Evolutionary conservation across 1,284 basidiomycete species (phyloP).

Genomic region (Schizopora paradoxa): DNA sequence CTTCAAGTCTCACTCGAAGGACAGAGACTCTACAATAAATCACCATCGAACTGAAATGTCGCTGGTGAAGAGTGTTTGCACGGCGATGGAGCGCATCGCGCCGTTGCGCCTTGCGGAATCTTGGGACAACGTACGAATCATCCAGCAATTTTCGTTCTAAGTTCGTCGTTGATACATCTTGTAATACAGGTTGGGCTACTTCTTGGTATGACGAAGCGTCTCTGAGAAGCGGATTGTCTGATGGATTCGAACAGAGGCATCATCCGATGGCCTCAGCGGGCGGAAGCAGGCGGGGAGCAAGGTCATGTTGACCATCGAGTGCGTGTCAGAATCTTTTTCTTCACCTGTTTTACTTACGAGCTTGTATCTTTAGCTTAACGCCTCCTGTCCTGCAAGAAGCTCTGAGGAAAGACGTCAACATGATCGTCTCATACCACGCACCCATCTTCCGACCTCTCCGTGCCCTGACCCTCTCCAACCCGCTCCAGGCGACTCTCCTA

Average conservation of each 20-base stretch:
- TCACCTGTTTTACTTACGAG: conserved; percentile 11
- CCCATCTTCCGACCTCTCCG: conserved; percentile 82
- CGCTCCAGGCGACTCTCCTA: conserved; percentile 78
- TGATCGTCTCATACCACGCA: conserved; percentile 86
- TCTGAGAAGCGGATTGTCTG: no score
- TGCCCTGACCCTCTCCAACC: conserved; percentile 71
- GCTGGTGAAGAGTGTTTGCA: conserved; percentile 46
- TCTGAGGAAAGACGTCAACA: conserved; percentile 51
- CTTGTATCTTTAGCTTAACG: conserved; percentile 57
- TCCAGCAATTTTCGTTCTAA: no score
- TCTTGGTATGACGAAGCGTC: conserved; percentile 63
- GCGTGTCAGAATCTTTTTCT: conserved; percentile 26
- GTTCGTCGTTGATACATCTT: no score
- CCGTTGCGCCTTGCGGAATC: conserved; percentile 80
- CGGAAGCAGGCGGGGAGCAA: no score
- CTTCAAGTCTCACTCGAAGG: no score
- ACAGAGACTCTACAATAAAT: no score
- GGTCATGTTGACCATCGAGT: conserved; percentile 86
- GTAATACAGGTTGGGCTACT: conserved; percentile 87
- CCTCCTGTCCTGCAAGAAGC: conserved; percentile 75
- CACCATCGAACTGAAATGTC: no score
- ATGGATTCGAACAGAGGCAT: no score
- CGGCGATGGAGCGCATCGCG: conserved; percentile 75
- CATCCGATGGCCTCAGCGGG: no score
- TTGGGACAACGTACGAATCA: conserved; percentile 81